Base-by-base conservation (phyloP, 2,329 filamentous ascomycete species). In the Microsporum ferrugineum region DNA sequence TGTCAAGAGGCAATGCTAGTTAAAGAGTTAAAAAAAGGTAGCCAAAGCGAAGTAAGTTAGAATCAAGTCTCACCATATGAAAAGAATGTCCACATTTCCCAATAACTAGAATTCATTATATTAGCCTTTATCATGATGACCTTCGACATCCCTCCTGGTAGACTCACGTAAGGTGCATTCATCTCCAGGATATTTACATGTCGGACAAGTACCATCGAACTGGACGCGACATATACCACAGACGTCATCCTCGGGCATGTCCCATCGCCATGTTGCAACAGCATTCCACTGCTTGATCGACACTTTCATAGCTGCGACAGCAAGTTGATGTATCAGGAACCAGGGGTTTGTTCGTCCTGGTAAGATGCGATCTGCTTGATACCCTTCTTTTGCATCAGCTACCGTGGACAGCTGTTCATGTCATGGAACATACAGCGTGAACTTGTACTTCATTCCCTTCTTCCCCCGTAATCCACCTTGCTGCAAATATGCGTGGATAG, bases 161-260 rank as follows among this genome's bases (percentile, higher is more conserved):
- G 38, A 79, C 87, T 74, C 78, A 96, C 92, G 81, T 63, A 99
- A 80, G 62, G 88, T 88, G 76, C 94, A 99, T 72, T 96, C 91
- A 70, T 99, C 94, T 62, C 94, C 94, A 12, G 94, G 94, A 71
- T 91, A 97, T 80, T 95, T 96, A 85, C 94, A 99, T 60, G 91
- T 95, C 55, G 94, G 91, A 78, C 94, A 99, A 31, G 94, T 97
- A 63, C 91, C 92, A 73, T 99, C 94, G 72, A 97, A 99, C 70
- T 96, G 89, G 64, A 95, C 91, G 72, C 95, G 92, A 76, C 94
- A 99, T 77, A 99, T 99, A 69, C 94, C 94, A 69, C 94, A 99
- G 65, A 97, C 91, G 72, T 99, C 92, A 77, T 96, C 92, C 69
- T 96, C 91, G 29, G 92, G 91, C 70, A 97, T 89, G 73, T 97